Percentiles rank a stretch among this genome's conserved stretches.
Conservation (phyloP, 179 eudicot genomes). For the Carnegiea gigantea region DNA sequence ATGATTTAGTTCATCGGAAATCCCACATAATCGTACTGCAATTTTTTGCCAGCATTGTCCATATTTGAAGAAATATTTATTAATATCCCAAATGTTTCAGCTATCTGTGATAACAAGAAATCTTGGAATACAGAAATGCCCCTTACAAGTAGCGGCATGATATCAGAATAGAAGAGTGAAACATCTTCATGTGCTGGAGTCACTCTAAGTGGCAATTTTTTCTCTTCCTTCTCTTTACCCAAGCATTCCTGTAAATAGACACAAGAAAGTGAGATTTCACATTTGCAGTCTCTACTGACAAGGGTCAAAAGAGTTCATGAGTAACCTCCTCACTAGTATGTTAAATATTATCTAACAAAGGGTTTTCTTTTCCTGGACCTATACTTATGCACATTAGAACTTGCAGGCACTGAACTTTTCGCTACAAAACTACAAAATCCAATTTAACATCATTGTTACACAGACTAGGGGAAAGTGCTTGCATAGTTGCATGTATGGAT, state of each 20-base stretch:
- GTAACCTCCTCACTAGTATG: background rate
- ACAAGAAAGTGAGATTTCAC: background rate
- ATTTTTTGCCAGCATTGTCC: background rate
- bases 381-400: background rate
- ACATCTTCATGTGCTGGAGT: conserved; percentile 62
- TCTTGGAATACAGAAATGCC: background rate
- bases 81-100: background rate
- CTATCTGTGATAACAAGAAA: background rate
- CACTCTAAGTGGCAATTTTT: conserved; percentile 28
- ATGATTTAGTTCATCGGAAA: background rate
- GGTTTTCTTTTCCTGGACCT: background rate
- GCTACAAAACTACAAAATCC: background rate
- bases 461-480: background rate
- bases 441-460: background rate
- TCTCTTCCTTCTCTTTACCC: conserved; percentile 79
- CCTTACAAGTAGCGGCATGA: conserved; percentile 92
- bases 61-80: background rate
- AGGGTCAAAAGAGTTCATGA: background rate
- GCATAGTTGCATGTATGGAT: background rate
- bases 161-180: conserved; percentile 77
- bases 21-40: background rate
- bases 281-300: background rate
- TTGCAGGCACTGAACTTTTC: background rate
- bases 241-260: conserved; percentile 51
- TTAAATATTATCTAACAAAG: background rate